phyloP scores from a whole-genome alignment of 108 stramenopile species.

The Skeletonema tropicum region DNA sequence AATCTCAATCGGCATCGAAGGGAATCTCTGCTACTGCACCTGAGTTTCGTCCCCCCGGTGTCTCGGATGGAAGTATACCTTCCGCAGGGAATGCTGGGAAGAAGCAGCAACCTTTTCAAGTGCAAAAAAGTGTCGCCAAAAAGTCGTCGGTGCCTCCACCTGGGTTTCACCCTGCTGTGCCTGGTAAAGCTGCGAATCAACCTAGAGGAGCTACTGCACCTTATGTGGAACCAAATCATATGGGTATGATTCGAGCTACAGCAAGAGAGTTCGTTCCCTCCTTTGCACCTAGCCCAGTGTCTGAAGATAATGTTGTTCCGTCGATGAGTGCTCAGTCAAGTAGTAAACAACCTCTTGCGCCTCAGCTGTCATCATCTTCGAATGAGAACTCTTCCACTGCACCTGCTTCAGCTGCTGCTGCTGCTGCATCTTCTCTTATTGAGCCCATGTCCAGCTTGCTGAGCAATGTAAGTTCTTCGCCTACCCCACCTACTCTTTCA shows the following conservation, averaged over 20 bases:
- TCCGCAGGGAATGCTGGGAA: constrained; percentile 5
- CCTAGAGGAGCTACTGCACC: constrained; percentile 9
- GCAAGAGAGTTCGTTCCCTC: constrained; percentile 75
- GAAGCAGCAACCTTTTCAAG: neutral
- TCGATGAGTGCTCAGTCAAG: constrained; percentile 40
- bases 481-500: constrained; percentile 3
- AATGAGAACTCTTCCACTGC: constrained; percentile 12
- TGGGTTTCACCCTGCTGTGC: constrained; percentile 44
- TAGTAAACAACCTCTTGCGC: constrained; percentile 8
- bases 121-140: constrained; percentile 2
- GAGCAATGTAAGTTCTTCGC: constrained; percentile 1
- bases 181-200: neutral
- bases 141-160: constrained; percentile 53
- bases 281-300: constrained; percentile 21
- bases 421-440: neutral
- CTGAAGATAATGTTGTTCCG: constrained; percentile 20
- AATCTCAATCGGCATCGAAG: neutral
- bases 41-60: constrained; percentile 3
- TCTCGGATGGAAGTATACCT: constrained; percentile 9
- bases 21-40: neutral
- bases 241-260: constrained; percentile 75
- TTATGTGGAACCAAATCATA: constrained; percentile 36
- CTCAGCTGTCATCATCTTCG: neutral
- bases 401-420: neutral
- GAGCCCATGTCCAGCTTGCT: constrained; percentile 40